Evolutionary conservation across 1,284 basidiomycete genomes (phyloP).

Genomic region (Coniophora puteana): DNA sequence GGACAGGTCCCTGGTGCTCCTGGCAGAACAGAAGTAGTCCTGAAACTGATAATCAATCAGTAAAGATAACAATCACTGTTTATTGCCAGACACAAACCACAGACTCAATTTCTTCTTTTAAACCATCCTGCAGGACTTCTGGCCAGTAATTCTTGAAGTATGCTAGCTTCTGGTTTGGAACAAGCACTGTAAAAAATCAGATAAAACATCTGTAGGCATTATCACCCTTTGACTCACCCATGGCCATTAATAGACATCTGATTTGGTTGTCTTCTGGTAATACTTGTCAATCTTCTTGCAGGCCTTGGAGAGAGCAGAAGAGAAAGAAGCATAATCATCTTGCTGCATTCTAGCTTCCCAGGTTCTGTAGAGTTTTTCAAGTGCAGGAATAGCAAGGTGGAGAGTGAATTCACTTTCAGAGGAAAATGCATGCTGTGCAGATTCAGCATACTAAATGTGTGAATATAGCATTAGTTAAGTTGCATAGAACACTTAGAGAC

Average conservation of each 20-base stretch:
- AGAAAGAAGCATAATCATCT: conserved; percentile 22
- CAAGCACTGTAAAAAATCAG: conserved; percentile 19
- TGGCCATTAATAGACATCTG: conserved; percentile 28
- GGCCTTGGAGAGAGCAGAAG: conserved; percentile 20
- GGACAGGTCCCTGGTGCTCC: not conserved
- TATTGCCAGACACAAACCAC: conserved; percentile 14
- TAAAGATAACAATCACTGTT: not conserved
- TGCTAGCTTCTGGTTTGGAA: conserved; percentile 20
- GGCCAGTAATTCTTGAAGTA: conserved; percentile 27
- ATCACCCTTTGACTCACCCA: conserved; percentile 24
- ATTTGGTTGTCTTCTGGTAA: conserved; percentile 26
- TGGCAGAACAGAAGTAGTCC: not conserved
- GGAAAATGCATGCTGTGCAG: conserved; percentile 37
- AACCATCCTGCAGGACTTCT: conserved; percentile 12
- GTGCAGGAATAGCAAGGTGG: conserved; percentile 28
- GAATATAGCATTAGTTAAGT: too few relatives aligned
- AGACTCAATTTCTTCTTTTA: conserved; percentile 13
- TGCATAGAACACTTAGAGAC: not conserved
- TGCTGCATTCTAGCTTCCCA: conserved; percentile 19
- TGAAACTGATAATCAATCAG: not conserved
- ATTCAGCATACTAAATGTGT: conserved; percentile 28
- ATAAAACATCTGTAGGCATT: conserved; percentile 3
- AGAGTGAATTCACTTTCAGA: conserved; percentile 28
- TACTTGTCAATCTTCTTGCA: conserved; percentile 28
- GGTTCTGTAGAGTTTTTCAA: conserved; percentile 28